Evolutionary conservation across 352 stramenopile genomes (phyloP), one percentile per base, ranked within the genome.

Genomic region (Globisporangium cystogenes): DNA sequence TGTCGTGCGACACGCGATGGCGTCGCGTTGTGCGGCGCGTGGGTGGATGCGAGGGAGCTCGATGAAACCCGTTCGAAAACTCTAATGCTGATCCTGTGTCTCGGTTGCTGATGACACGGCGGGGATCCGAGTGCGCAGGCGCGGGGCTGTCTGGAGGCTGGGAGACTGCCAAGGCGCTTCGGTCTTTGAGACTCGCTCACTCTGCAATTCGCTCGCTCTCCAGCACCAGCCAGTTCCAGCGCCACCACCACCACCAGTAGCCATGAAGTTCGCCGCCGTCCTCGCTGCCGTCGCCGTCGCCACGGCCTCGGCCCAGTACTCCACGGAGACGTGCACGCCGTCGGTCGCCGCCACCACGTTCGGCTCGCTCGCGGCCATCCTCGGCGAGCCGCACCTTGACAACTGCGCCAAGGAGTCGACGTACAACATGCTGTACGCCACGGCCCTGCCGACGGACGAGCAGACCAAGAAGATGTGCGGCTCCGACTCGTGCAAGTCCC

Each of bases 381-480:
- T 72, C 35, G 23, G 53, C 16, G 45, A 44, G 39, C 15, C 53
- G 7, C 45, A 64, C 16, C 55, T 80, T 33, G 49, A 26, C 16
- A 14, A 23, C 4, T 80, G 67, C 37, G 46, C 55, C 4, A n/a
- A 33, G 4, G 27, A 39, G 18, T 68, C 62, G 43, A 65, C 67
- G 20, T 74, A 75, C 67, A 67, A 68, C 63, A 68, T 75, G 65
- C 51, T 78, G 40, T 60, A 62, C 48, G 57, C 64, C 36, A 62
- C 61, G 24, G 16, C 45, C 20, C 50, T 70, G 27, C 69, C 67
- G 5, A 69, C 64, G 51, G 54, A 59, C 20, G 64, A 59, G 20
- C 44, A 75, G 55, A 67, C 53, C 15, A 63, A 46, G n/a, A 58
- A 57, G 58, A 76, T 80, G 67, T 80, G 70, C 70, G 49, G 51